Conservation (phyloP, 2,329 filamentous ascomycete species). For the Trichophyton benhamiae region DNA sequence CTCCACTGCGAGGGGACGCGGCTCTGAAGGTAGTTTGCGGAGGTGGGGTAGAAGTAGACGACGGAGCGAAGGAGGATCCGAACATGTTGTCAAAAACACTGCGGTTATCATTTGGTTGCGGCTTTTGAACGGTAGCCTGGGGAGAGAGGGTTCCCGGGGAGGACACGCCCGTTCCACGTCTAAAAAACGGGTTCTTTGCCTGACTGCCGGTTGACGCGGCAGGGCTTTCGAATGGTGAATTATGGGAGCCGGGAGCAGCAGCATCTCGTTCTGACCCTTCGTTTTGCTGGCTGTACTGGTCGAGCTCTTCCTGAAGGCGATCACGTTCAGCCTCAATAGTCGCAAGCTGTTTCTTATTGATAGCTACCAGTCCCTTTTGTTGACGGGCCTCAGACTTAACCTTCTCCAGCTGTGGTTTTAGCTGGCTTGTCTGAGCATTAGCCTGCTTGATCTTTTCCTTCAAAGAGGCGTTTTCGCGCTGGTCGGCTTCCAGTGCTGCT, state of each 20-base stretch:
- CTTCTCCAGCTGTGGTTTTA: conserved; percentile 89
- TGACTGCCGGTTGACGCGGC: conserved; percentile 48
- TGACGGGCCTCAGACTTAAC: conserved; percentile 82
- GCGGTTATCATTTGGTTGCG: conserved; percentile 38
- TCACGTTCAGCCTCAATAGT: conserved; percentile 84
- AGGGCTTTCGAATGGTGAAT: conserved; percentile 50
- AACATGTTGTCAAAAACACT: conserved; percentile 79
- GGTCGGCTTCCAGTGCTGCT: conserved; percentile 66
- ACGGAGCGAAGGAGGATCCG: conserved; percentile 52
- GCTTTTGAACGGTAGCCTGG: conserved; percentile 9
- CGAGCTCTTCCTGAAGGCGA: conserved; percentile 69
- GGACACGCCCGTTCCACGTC: conserved; percentile 42
- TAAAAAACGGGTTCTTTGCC: conserved; percentile 91
- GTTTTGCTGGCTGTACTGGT: conserved; percentile 44
- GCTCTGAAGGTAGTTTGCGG: conserved; percentile 51
- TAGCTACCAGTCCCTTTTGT: conserved; percentile 90
- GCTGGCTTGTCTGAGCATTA: conserved; percentile 68
- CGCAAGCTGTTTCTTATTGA: conserved; percentile 94
- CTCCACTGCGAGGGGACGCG: conserved; percentile 27
- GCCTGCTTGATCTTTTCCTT: conserved; percentile 78
- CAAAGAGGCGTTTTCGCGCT: conserved; percentile 71
- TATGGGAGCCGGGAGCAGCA: conserved; percentile 17
- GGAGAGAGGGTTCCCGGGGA: conserved; percentile 41
- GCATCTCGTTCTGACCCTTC: conserved; percentile 49
- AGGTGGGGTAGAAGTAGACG: conserved; percentile 33